phyloP scores from a whole-genome alignment of 2,329 filamentous ascomycete species.

The Triangularia verruculosa region DNA sequence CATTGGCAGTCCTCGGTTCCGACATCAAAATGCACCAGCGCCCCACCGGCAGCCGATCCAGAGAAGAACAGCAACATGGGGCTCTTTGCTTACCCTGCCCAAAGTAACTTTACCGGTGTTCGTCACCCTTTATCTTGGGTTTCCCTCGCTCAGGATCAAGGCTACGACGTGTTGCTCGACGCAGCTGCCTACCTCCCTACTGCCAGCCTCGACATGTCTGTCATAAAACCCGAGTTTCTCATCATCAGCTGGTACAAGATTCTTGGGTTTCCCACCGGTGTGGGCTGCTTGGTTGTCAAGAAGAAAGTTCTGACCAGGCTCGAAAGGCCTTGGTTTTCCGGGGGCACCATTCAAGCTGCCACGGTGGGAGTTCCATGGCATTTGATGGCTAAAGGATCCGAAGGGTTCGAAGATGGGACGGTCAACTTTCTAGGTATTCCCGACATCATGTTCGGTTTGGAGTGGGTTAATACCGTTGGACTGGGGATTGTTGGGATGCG shows the following conservation, averaged over 20 bases:
- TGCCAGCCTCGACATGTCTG: constrained; percentile 34
- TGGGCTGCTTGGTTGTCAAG: constrained; percentile 39
- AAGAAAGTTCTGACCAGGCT: constrained; percentile 33
- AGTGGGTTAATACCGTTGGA: constrained; percentile 35
- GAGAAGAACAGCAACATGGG: constrained; percentile 22
- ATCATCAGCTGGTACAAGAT: constrained; percentile 43
- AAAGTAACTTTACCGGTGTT: constrained; percentile 45
- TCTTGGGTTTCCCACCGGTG: constrained; percentile 42
- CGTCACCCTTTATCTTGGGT: constrained; percentile 41
- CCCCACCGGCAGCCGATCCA: not conserved
- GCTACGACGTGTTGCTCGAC: constrained; percentile 42
- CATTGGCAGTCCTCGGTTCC: not conserved
- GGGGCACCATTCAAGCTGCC: constrained; percentile 38
- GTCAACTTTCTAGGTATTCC: constrained; percentile 40
- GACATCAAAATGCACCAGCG: not conserved
- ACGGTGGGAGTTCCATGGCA: constrained; percentile 35
- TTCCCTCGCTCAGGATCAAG: constrained; percentile 34
- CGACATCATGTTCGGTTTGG: constrained; percentile 37
- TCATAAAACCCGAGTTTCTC: constrained; percentile 38
- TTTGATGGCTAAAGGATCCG: constrained; percentile 28
- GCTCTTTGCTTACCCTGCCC: constrained; percentile 45
- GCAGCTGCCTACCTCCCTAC: constrained; percentile 42
- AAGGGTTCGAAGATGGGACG: constrained; percentile 42
- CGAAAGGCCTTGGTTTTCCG: constrained; percentile 39
- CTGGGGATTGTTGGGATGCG: constrained; percentile 31